A percentile compares a stretch with the other conserved stretches of the same genome.
Evolutionary conservation across 2,329 filamentous ascomycete species (phyloP).

Genomic region (Helotiales sp.): DNA sequence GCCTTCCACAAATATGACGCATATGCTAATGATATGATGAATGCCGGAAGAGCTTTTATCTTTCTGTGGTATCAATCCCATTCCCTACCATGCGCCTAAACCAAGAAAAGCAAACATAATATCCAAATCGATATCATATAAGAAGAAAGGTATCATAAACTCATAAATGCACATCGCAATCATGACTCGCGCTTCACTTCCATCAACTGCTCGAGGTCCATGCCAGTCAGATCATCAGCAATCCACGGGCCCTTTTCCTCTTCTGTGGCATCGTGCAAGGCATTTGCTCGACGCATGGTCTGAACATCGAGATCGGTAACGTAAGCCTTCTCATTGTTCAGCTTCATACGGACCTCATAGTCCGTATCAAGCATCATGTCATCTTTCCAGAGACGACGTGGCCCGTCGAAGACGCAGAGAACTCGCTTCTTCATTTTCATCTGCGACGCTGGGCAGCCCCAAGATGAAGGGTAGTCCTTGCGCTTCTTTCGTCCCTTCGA

Average conservation of each 20-base stretch:
- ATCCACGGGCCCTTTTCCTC: constrained; percentile 89
- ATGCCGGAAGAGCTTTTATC: constrained; percentile 23
- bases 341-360: constrained; percentile 85
- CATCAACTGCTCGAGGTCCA: constrained; percentile 61
- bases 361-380: constrained; percentile 98
- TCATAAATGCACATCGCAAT: constrained; percentile 4
- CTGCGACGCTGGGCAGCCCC: constrained; percentile 88
- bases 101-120: constrained; percentile 13
- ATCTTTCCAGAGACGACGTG: constrained; percentile 88
- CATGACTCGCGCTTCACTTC: constrained; percentile 37
- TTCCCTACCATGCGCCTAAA: constrained; percentile 15
- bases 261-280: constrained; percentile 74
- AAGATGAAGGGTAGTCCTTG: constrained; percentile 89
- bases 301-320: constrained; percentile 92
- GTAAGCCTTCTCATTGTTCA: constrained; percentile 64
- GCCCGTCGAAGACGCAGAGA: constrained; percentile 87
- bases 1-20: constrained; percentile 13
- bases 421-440: constrained; percentile 99
- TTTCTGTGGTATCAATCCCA: constrained; percentile 30
- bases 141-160: constrained; percentile 22
- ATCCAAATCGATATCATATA: constrained; percentile 11
- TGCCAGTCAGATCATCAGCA: constrained; percentile 66
- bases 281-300: constrained; percentile 85
- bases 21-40: constrained; percentile 17
- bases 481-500: constrained; percentile 80